These are phyloP conservation scores for Quercus wislizeni DNA, from an alignment of 306 rosid species.

Conservation along the genomic window DNA sequence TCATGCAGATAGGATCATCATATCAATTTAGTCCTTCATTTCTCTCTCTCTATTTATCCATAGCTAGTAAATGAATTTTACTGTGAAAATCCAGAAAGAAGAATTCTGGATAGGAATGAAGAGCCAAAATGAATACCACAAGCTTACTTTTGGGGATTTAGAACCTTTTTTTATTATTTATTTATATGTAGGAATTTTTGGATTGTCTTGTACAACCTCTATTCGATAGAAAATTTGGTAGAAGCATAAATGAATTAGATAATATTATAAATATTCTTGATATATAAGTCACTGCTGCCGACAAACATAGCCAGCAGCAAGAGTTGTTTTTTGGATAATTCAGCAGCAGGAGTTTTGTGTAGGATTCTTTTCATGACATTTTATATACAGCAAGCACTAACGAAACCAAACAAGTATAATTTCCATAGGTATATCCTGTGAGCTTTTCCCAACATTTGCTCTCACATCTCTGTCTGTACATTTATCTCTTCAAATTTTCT, in stretches of 20 bases:
- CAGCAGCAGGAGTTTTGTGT: neutral
- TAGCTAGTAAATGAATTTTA: neutral
- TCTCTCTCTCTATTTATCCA: neutral
- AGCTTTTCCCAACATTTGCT: neutral
- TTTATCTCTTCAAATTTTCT: slow-evolving; percentile 2
- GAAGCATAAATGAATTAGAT: neutral
- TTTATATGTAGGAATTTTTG: neutral
- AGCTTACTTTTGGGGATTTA: neutral
- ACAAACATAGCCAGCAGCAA: neutral
- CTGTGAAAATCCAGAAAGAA: neutral
- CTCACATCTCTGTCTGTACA: neutral
- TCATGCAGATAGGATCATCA: neutral
- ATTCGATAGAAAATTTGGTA: neutral
- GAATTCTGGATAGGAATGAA: neutral
- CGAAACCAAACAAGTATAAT: neutral
- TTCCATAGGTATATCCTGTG: neutral
- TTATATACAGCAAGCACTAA: neutral
- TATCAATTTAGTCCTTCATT: neutral
- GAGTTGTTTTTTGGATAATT: no score
- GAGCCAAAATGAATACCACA: neutral
- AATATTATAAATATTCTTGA: no score
- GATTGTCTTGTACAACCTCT: neutral
- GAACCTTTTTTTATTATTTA: no score
- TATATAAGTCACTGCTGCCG: no score
- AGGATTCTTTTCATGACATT: neutral